These are phyloP conservation scores for Trametes pubescens DNA, from an alignment of 1,284 basidiomycete species.

Conservation along the genomic window DNA sequence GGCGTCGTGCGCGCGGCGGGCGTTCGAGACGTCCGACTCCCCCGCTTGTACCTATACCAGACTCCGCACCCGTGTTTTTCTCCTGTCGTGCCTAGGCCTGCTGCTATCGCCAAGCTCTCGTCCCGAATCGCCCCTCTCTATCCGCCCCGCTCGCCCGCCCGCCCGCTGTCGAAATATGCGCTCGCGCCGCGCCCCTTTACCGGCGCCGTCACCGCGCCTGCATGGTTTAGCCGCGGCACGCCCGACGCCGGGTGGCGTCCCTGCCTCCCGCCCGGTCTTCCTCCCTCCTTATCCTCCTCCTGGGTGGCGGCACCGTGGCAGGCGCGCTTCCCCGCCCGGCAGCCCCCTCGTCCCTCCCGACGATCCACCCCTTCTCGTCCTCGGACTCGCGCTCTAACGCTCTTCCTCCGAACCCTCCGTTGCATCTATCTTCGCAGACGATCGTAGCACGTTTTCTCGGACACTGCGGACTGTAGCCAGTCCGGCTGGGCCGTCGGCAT, in stretches of 20 bases:
- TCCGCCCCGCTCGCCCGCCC: too few species aligned
- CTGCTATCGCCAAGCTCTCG: not conserved
- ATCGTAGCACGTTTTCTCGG: too few species aligned
- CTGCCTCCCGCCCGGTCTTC: not conserved
- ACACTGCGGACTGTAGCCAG: too few species aligned
- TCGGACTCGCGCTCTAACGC: not conserved
- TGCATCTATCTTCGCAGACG: too few species aligned
- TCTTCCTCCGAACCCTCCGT: too few species aligned
- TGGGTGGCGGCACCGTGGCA: not conserved
- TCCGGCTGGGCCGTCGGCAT: not conserved
- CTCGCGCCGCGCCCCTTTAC: not conserved
- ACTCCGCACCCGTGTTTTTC: not conserved
- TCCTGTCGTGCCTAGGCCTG: not conserved
- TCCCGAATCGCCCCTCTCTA: not conserved
- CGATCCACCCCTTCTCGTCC: not conserved
- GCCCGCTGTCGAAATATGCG: not conserved
- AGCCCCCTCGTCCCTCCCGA: not conserved
- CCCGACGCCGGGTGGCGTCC: not conserved
- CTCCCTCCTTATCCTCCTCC: not conserved
- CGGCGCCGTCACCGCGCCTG: not conserved
- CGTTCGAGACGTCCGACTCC: not conserved
- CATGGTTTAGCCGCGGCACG: not conserved
- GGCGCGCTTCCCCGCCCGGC: not conserved
- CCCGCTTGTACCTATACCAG: conserved; percentile 5
- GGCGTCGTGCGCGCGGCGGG: not conserved